Evolutionary conservation across 345 rosid species (phyloP), one percentile per base, ranked within the genome.

Genomic region (Camelina laxa): DNA sequence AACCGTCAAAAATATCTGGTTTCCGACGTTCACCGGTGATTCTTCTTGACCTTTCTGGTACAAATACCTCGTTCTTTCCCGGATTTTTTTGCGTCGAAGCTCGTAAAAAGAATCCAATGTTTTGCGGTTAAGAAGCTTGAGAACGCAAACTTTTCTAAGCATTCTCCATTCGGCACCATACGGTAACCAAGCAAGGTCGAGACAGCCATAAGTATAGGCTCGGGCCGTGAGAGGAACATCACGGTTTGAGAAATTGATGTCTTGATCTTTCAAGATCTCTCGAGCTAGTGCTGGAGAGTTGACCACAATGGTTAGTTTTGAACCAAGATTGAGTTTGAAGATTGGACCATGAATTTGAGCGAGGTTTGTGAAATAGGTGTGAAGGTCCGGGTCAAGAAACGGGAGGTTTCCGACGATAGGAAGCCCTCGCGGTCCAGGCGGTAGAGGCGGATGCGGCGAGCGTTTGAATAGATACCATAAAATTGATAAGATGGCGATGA

Each of bases 341-440:
- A 87, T 72, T 7, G 86, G 87, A 39, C 88, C 88, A 44, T 85
- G 61, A 14, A 8, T 68, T 42, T 56, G 22, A 14, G 85, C 72
- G 4, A 85, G 64, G 21, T n/a, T 48, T 55, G 80, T 53, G 68
- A 87, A 79, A 61, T 83, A 79, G 16, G 60, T 73, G 75, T 83
- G 87, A 60, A 87, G 82, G 48, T 85, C 59, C 6, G 83, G 80
- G 13, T 73, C 81, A 38, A 87, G 77, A 77, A 77, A 85, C 3
- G 82, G 86, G 16, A 87, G 77, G 84, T 71, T 76, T 15, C 88
- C 87, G 56, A 85, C 66, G 0, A 87, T 5, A 0, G 88, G 88
- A n/a, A 87, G 59, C 21, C 91, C 86, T 5, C 15, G 54, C 0
- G 88, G 88, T 33, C 91, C 88, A 0, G 88, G 88, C 0, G 87